Conservation (phyloP, 345 rosid genomes). For the Corymbia maculata region DNA sequence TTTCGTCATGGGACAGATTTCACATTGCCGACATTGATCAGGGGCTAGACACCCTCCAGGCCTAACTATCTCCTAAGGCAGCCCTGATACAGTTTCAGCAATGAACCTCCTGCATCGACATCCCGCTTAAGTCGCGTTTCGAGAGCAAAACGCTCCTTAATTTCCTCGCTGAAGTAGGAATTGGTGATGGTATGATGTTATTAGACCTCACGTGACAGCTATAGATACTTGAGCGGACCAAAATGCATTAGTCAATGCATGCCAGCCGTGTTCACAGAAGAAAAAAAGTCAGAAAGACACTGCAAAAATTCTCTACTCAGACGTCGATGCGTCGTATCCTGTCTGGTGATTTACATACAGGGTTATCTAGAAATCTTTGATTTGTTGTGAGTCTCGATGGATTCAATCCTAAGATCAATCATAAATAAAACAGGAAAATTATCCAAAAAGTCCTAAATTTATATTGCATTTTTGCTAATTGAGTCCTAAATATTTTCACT, state of each 20-base stretch:
- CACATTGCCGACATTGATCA: background rate
- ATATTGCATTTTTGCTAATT: no score
- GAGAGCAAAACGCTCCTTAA: background rate
- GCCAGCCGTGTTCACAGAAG: background rate
- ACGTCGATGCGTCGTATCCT: background rate
- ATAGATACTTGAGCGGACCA: background rate
- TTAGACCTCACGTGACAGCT: background rate
- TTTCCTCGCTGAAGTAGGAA: background rate
- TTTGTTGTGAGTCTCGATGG: background rate
- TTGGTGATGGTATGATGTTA: background rate
- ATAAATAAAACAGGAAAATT: no score
- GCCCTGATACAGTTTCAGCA: background rate
- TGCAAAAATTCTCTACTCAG: background rate
- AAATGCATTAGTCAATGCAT: background rate
- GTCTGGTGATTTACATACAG: background rate
- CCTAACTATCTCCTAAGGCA: background rate
- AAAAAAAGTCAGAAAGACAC: background rate
- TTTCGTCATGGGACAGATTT: background rate
- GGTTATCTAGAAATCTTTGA: background rate
- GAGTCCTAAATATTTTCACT: no score
- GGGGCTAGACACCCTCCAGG: background rate
- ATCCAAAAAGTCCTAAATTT: no score
- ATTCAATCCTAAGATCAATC: no score
- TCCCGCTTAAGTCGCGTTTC: background rate
- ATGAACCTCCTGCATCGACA: background rate